phyloP scores from a whole-genome alignment of 2,329 filamentous ascomycete species.

The Aspergillus sp. region DNA sequence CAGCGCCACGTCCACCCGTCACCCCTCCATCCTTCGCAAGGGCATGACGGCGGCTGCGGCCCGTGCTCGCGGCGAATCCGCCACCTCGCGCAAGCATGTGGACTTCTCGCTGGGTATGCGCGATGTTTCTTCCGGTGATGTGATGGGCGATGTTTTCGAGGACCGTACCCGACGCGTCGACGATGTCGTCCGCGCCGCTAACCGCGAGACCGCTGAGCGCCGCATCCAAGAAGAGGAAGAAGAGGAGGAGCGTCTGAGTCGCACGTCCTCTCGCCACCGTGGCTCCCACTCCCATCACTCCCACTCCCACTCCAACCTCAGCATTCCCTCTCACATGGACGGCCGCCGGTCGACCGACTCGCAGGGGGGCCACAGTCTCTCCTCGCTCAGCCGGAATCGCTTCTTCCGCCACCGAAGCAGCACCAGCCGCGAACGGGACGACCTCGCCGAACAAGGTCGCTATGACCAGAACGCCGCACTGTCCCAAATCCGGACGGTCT shows the following conservation, averaged over 20 bases:
- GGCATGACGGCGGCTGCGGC: constrained; percentile 40
- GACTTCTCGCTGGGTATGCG: constrained; percentile 70
- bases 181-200: constrained; percentile 36
- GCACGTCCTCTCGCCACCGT: constrained; percentile 22
- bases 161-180: constrained; percentile 48
- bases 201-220: constrained; percentile 40
- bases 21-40: constrained; percentile 56
- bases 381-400: constrained; percentile 54
- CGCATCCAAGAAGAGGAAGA: constrained; percentile 37
- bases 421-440: constrained; percentile 29
- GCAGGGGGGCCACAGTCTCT: constrained; percentile 29
- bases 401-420: constrained; percentile 56
- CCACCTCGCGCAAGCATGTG: constrained; percentile 61
- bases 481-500: constrained; percentile 13
- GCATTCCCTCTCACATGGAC: constrained; percentile 19
- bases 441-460: constrained; percentile 48
- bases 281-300: constrained; percentile 10
- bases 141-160: constrained; percentile 64
- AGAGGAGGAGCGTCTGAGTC: constrained; percentile 27
- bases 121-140: constrained; percentile 55
- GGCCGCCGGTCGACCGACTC: constrained; percentile 30
- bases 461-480: constrained; percentile 27
- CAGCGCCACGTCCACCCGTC: constrained; percentile 21
- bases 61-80: constrained; percentile 56
- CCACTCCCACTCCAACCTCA: constrained; percentile 20